Base-by-base conservation (phyloP, 2,329 filamentous ascomycete genomes). In the Fonsecaea pugnacius region DNA sequence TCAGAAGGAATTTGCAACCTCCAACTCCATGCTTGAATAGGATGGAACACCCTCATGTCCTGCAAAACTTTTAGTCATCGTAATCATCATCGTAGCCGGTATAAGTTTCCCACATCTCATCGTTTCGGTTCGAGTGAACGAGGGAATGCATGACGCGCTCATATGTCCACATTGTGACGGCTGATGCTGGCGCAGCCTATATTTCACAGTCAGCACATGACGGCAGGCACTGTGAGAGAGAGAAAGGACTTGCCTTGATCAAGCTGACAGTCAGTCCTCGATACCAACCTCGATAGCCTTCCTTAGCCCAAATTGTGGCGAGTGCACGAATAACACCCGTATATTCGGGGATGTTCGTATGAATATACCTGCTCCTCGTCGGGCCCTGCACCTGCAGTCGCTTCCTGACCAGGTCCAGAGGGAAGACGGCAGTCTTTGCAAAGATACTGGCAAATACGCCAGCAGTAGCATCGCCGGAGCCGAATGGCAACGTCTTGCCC, bases 91-190 rank as follows among this genome's bases (percentile, higher is more conserved):
- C 63, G 56, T 68, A 70, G 59, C 61, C 61, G 50, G 64, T 62
- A 61, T 69, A 70, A 24, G 67, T 65, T 52, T 70, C 70, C 67
- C 67, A 71, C 69, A 69, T 60, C 60, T 71, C 68, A 55, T 71
- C 66, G 24, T 64, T 65, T 52, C 57, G 32, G 24, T 76, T 75
- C 59, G 74, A 71, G 50, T 77, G 75, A 63, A 79, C 77, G 67
- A 94, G 79, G 24, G 86, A 70, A 57, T 81, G 84, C 78, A 97
- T 79, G 18, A 85, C 85, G 73, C 89, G 82, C 79, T 96, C 93
- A 77, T 96, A 97, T 1, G 91, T 96, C 92, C 92, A 97, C 83
- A 97, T 91, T 0, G 93, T 97, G 35, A 96, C 87, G 6, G 93
- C 92, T 75, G 91, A 95, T 32, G 91, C 88, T n/a, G 95, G 95